phyloP scores from a whole-genome alignment of 129 eudicot genomes.

The Chrysanthemum makinoi region DNA sequence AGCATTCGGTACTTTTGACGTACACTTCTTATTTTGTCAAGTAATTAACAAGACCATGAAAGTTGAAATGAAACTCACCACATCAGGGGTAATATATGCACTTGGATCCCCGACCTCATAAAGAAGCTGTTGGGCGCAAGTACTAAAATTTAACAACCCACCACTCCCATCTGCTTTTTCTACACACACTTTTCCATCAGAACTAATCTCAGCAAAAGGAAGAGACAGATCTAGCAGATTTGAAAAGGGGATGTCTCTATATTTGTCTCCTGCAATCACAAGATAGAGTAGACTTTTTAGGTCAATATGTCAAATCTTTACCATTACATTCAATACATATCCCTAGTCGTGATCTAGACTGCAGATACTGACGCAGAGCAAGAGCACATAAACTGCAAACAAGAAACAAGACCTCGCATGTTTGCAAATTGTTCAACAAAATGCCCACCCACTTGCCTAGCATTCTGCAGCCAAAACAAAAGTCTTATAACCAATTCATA shows the following conservation, averaged over 20 bases:
- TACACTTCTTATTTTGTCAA: conserved; percentile 3
- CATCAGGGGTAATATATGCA: conserved; percentile 93
- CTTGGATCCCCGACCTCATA: conserved; percentile 92
- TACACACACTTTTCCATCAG: conserved; percentile 66
- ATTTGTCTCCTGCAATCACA: conserved; percentile 62
- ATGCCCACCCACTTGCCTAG: conserved; percentile 76
- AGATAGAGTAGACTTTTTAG: conserved; percentile 20
- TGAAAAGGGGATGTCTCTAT: conserved; percentile 56
- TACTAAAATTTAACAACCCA: conserved; percentile 62
- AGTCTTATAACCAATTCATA: conserved; percentile 1
- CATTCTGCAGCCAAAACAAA: conserved; percentile 57
- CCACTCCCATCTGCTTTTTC: conserved; percentile 77
- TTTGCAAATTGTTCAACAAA: conserved; percentile 78
- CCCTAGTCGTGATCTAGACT: conserved; percentile 8
- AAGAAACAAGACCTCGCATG: conserved; percentile 67
- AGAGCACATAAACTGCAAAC: conserved; percentile 85
- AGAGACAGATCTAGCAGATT: conserved; percentile 68
- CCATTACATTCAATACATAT: not conserved
- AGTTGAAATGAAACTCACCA: conserved; percentile 42
- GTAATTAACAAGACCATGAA: not conserved
- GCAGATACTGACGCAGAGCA: conserved; percentile 56
- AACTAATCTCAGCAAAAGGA: conserved; percentile 78
- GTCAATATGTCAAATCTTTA: not conserved
- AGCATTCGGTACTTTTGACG: conserved; percentile 36
- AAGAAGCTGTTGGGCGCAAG: conserved; percentile 84